phyloP scores from a whole-genome alignment of 257 asterid genomes.

The Solanum infundibuliforme region DNA sequence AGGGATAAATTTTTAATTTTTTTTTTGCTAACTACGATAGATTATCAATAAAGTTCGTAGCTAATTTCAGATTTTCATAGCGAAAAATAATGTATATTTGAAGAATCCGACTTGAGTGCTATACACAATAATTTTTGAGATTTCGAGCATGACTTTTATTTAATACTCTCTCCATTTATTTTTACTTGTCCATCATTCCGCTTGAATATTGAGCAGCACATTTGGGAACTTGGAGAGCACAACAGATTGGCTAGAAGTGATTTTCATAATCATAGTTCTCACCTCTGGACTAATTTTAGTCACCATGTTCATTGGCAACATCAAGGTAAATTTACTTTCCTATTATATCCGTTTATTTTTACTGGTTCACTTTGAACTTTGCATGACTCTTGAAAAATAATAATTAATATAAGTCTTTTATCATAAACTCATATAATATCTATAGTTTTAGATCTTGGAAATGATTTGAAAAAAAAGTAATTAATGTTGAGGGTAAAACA shows the following conservation, averaged over 20 bases:
- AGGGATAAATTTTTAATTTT: not conserved
- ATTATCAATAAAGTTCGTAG: not conserved
- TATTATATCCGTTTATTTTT: too few relatives aligned
- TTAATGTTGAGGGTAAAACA: too few relatives aligned
- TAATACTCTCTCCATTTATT: not conserved
- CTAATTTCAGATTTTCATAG: not conserved
- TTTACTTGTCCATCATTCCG: not conserved
- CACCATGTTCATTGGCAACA: slow-evolving; percentile 25
- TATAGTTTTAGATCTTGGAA: too few relatives aligned
- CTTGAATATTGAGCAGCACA: slow-evolving; percentile 2
- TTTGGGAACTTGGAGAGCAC: slow-evolving; percentile 28
- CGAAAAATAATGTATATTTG: not conserved
- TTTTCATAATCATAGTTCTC: slow-evolving; percentile 14
- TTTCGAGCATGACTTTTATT: too few relatives aligned
- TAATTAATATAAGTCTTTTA: too few relatives aligned
- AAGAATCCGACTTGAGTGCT: not conserved
- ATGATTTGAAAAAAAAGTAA: too few relatives aligned
- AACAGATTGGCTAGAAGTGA: slow-evolving; percentile 12
- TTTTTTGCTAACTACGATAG: not conserved
- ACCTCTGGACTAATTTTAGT: slow-evolving; percentile 20
- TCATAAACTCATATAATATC: too few relatives aligned
- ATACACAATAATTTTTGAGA: not conserved
- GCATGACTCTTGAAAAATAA: too few relatives aligned
- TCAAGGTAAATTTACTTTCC: slow-evolving; percentile 12
- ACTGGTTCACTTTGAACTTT: too few relatives aligned